Evolutionary conservation across 2,329 filamentous ascomycete genomes (phyloP).

Genomic region (Fusarium sp.): DNA sequence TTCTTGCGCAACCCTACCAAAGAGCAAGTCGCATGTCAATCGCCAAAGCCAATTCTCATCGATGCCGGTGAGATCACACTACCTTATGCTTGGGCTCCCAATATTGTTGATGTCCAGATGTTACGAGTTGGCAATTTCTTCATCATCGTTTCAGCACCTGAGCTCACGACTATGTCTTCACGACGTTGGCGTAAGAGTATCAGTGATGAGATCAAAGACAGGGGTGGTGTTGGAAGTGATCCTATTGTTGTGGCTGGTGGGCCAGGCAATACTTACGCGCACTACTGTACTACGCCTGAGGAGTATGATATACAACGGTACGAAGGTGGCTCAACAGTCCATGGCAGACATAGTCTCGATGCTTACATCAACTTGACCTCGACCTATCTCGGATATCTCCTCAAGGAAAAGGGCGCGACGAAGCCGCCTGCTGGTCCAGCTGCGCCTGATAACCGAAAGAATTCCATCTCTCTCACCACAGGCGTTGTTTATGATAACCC

Average conservation of each 20-base stretch:
- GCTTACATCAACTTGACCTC: constrained; percentile 3
- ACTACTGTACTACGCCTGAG: constrained; percentile 11
- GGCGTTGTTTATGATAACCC: constrained; percentile 18
- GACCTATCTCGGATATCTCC: neutral
- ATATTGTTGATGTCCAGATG: constrained; percentile 11
- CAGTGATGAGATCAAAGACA: neutral
- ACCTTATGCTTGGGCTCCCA: constrained; percentile 10
- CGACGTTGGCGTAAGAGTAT: constrained; percentile 9
- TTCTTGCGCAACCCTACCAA: constrained; percentile 1
- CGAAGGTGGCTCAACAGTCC: constrained; percentile 5
- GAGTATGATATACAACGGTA: constrained; percentile 14
- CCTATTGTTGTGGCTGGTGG: constrained; percentile 14
- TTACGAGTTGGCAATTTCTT: constrained; percentile 11
- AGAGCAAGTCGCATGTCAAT: neutral
- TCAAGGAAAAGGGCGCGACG: neutral
- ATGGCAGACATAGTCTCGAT: constrained; percentile 4
- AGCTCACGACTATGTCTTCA: constrained; percentile 4
- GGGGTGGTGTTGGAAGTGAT: neutral
- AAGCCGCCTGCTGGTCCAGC: neutral
- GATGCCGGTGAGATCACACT: constrained; percentile 5
- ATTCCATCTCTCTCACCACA: neutral
- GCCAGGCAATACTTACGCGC: neutral
- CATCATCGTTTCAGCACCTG: neutral
- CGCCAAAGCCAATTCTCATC: constrained; percentile 2
- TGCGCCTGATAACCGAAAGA: neutral